Evolutionary conservation across 2,329 filamentous ascomycete species (phyloP), one percentile per base, ranked within the genome.

Genomic region (Penicillium olsonii): DNA sequence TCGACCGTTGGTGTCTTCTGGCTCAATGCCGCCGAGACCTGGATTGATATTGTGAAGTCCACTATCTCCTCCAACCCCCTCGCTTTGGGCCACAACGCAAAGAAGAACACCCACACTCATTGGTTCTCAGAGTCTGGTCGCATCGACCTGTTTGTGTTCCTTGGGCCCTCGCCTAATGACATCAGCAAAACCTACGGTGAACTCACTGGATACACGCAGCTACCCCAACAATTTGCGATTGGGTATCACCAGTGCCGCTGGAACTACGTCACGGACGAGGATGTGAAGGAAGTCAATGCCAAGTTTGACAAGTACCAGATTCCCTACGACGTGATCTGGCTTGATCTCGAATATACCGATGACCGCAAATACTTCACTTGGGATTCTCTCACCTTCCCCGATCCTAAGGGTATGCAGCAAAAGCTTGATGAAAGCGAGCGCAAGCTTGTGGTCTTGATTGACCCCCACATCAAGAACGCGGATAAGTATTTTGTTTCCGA

Each of bases 301-400:
- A 95, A 95, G 69, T 96, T 99, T 76, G 92, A 97, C 76, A 95
- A 94, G 75, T 84, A 86, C 73, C 87, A 90, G 67, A 96, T 99
- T 46, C 94, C 94, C 0, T 99, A 97, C 75, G 94, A 99, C 72
- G 89, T 97, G 56, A 99, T 99, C 64, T 99, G 94, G 94, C 84
- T 99, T 15, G 94, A 99, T 64, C 90, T 99, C 59, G 94, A 99
- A 74, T 99, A 97, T 71, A 95, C 92, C 0, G 89, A 99, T 52
- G 91, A 88, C 70, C 92, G 94, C 74, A 95, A 96, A 75, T 99
- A 99, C 77, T 99, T 99, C 69, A 96, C 92, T 0, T 99, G 91
- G 89, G 92, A 99, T 64, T 82, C 85, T 17, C 81, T 95, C 65
- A 94, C 86, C 42, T 99, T 99, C 72, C 80, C 84, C 12, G 85